Conservation (phyloP, 257 asterid genomes). For the Asclepias syriaca region DNA sequence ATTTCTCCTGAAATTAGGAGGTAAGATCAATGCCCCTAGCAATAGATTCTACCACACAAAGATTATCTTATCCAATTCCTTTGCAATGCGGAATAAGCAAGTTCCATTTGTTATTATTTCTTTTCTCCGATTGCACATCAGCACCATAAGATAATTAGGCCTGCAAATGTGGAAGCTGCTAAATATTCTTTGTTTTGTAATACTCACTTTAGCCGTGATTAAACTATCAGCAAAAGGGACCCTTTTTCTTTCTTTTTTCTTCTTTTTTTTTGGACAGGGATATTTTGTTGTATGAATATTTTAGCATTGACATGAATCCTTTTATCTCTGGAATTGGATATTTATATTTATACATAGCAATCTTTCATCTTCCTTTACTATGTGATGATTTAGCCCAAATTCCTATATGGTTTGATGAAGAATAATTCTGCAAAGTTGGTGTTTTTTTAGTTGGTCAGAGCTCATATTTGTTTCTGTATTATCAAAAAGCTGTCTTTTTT, state of each 20-base stretch:
- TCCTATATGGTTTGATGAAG: background rate
- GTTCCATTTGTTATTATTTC: constrained; percentile 15
- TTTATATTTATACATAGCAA: background rate
- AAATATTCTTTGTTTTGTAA: constrained; percentile 16
- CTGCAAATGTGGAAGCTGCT: constrained; percentile 18
- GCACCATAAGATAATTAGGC: constrained; percentile 6
- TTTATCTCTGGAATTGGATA: background rate
- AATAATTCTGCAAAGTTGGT: background rate
- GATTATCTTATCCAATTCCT: constrained; percentile 23
- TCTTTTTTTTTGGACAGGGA: background rate
- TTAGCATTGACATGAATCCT: background rate
- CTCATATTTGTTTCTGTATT: background rate
- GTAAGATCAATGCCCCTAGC: constrained; percentile 17
- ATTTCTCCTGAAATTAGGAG: constrained; percentile 10
- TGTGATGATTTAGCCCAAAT: background rate
- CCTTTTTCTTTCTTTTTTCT: background rate
- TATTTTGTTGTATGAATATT: constrained; percentile 16
- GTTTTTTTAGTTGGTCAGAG: background rate
- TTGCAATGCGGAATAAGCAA: constrained; percentile 31
- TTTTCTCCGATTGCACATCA: constrained; percentile 1
- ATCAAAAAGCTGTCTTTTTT: background rate
- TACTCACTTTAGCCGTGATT: constrained; percentile 18
- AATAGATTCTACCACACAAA: constrained; percentile 17
- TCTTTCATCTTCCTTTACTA: background rate
- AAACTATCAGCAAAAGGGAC: constrained; percentile 12